Conservation (phyloP, 1,284 basidiomycete species). For the Tilletia setariae region DNA sequence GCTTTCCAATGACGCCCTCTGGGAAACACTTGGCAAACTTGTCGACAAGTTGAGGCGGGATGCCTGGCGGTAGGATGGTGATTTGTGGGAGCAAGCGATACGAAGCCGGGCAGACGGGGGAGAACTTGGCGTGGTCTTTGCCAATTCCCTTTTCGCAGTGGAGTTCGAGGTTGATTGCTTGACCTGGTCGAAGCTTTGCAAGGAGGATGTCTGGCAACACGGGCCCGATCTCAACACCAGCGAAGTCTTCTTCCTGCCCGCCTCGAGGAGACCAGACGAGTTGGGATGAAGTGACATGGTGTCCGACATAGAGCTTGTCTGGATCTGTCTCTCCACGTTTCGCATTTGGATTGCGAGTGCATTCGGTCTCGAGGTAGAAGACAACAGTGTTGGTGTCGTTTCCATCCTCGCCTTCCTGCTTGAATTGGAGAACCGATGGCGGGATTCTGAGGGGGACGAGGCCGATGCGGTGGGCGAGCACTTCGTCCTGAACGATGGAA, state of each 20-base stretch:
- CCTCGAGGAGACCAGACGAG: conserved; percentile 81
- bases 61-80: conserved; percentile 66
- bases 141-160: conserved; percentile 94
- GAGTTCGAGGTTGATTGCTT: conserved; percentile 76
- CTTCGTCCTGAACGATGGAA: conserved; percentile 88
- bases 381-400: conserved; percentile 89
- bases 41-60: conserved; percentile 63
- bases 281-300: conserved; percentile 65
- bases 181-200: conserved; percentile 88
- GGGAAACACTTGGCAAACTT: conserved; percentile 88
- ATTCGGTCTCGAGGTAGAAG: conserved; percentile 73
- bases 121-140: conserved; percentile 95
- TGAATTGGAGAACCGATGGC: conserved; percentile 62
- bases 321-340: conserved; percentile 59
- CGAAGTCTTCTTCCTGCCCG: conserved; percentile 64
- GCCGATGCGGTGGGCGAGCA: conserved; percentile 84
- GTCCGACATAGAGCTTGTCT: conserved; percentile 39
- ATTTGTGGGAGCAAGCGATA: conserved; percentile 90
- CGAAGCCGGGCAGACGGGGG: conserved; percentile 74
- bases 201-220: conserved; percentile 83
- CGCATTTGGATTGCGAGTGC: conserved; percentile 63
- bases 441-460: conserved; percentile 85
- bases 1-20: conserved; percentile 77
- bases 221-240: conserved; percentile 64
- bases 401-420: conserved; percentile 59